Conservation (phyloP, 768 basidiomycete species). For the Lactarius indigo region DNA sequence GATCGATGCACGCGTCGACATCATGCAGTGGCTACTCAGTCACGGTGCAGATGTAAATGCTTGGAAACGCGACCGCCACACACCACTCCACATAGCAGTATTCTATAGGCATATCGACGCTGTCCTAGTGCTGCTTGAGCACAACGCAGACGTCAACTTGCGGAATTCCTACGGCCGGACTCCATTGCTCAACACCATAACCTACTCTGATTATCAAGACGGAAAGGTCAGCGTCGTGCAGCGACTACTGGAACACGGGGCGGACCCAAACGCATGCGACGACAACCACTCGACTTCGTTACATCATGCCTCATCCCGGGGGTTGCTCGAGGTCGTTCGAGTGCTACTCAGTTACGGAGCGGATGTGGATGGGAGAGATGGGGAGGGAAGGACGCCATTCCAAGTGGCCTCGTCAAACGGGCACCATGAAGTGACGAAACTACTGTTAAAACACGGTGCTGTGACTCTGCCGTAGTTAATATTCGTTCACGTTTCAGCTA, state of each 20-base stretch:
- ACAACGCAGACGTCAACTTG: no score
- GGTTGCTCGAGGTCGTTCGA: not conserved
- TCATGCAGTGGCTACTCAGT: not conserved
- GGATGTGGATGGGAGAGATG: not conserved
- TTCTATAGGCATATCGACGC: no score
- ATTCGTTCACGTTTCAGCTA: not conserved
- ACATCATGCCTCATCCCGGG: not conserved
- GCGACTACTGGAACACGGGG: not conserved
- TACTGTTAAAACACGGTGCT: not conserved
- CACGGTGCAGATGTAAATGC: not conserved
- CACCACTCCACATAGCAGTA: no score
- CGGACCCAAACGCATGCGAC: not conserved
- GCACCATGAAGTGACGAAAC: not conserved
- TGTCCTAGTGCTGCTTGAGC: no score
- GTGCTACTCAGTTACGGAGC: not conserved
- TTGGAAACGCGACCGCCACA: not conserved
- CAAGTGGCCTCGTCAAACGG: not conserved
- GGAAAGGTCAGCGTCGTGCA: not conserved
- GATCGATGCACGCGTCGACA: not conserved
- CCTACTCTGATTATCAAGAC: rapidly evolving
- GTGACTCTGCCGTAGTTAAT: not conserved
- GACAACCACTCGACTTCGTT: not conserved
- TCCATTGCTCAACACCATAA: no score
- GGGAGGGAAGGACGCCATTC: not conserved
- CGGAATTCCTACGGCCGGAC: no score